Base-by-base conservation (phyloP, 805 yeast genomes). In the Lipomyces spencermartinsiae region DNA sequence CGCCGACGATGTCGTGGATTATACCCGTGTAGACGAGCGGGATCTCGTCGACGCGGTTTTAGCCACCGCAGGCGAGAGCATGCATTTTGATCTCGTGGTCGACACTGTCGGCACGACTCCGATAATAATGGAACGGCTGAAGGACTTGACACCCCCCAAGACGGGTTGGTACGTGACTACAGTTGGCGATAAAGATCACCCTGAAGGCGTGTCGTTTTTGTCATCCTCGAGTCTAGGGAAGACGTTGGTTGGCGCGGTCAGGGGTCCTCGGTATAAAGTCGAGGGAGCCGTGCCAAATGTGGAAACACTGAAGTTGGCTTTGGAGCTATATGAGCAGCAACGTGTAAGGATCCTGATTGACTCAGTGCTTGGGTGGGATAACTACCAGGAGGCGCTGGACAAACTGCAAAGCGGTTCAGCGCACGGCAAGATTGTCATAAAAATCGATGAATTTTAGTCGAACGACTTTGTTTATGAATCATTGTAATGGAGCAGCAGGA, bases 341-440 rank as follows among this genome's bases (percentile, higher is more conserved):
- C 75, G 81, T 14, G 73, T 86, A 63, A 76, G 78, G 59, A 79
- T 87, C 4, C 76, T 80, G 6, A 80, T 90, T 59, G 94, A 90
- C 74, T 81, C 88, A 4, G 83, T 83, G 43, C 83, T 79, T 68
- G 75, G 81, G 16, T 82, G 88, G 70, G 83, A 80, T 1, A 84
- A 89, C 19, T 85, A 76, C 69, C 70, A 82, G 59, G 75, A 80
- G 8, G 95, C 92, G 0, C 76, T 84, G 58, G 83, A 84, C 8
- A 80, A 79, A 69, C 75, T 89, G 35, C 76, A 76, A 7, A 76
- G 81, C 39, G 83, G 85, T 65, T 79, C 76, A 59, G 87, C 89
- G 7, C 85, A 83, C 65, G 97, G 97, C 49, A 92, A 91, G 76
- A 80, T 89, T 60, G 84, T 92, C n/a, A 64, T 86, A 37, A 73